Evolutionary conservation across 2,329 filamentous ascomycete genomes (phyloP).

Genomic region (Cytospora mali): DNA sequence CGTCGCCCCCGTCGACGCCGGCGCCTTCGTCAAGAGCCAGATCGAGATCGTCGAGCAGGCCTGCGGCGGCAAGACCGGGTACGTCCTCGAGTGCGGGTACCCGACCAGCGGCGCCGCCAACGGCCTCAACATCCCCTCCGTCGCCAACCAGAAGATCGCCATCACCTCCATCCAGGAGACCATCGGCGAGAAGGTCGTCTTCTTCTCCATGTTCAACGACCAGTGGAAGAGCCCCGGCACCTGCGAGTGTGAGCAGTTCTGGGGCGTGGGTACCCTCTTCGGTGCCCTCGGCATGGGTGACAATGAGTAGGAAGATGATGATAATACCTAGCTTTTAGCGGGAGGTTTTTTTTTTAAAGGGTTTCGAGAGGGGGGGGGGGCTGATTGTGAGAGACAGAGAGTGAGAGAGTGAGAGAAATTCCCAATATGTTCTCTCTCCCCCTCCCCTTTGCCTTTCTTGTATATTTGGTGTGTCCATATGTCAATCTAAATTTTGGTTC

Average conservation of each 20-base stretch:
- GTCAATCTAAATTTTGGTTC: not conserved
- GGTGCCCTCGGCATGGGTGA: constrained; percentile 18
- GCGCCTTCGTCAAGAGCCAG: constrained; percentile 74
- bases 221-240: constrained; percentile 74
- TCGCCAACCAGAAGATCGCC: constrained; percentile 68
- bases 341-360: not conserved
- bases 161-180: constrained; percentile 69
- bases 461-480: not conserved
- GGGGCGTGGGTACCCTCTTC: constrained; percentile 66
- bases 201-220: constrained; percentile 83
- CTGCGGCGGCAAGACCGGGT: constrained; percentile 72
- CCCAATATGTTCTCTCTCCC: too few species aligned
- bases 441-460: not conserved
- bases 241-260: constrained; percentile 78
- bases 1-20: constrained; percentile 65
- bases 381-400: not conserved
- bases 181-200: constrained; percentile 69
- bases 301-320: not conserved
- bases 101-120: constrained; percentile 71
- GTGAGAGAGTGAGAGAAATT: too few species aligned
- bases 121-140: constrained; percentile 70
- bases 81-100: constrained; percentile 93
- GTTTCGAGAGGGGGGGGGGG: not conserved
- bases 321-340: too few species aligned
- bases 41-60: constrained; percentile 68